phyloP scores from a whole-genome alignment of 108 stramenopile genomes.

The Poteriospumella lacustris region DNA sequence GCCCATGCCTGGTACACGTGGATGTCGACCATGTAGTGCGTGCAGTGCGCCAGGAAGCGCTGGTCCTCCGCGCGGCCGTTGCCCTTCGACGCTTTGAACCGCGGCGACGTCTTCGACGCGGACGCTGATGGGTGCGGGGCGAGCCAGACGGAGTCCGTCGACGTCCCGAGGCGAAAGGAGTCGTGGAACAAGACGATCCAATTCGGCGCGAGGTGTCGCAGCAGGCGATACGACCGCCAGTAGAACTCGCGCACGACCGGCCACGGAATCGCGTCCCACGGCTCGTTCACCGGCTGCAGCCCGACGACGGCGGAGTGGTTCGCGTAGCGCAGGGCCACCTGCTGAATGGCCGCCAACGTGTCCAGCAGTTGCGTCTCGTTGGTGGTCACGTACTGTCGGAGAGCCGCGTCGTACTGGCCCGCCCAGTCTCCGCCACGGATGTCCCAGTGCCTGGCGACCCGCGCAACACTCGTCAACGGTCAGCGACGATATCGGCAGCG shows the following conservation, averaged over 20 bases:
- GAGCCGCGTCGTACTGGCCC: slow-evolving; percentile 65
- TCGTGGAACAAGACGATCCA: slow-evolving; percentile 94
- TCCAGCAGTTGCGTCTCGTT: slow-evolving; percentile 72
- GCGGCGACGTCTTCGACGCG: background rate
- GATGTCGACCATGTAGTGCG: slow-evolving; percentile 76
- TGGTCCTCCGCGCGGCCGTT: slow-evolving; percentile 37
- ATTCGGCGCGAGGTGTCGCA: slow-evolving; percentile 71
- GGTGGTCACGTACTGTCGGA: slow-evolving; percentile 55
- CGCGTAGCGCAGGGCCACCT: slow-evolving; percentile 65
- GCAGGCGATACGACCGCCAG: slow-evolving; percentile 83
- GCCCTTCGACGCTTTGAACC: background rate
- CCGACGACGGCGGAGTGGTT: slow-evolving; percentile 77
- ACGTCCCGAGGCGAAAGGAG: slow-evolving; percentile 79
- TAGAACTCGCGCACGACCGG: slow-evolving; percentile 70
- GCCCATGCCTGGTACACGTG: slow-evolving; percentile 74
- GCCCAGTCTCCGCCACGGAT: slow-evolving; percentile 79
- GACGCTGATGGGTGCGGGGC: slow-evolving; percentile 33
- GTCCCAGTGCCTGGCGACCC: slow-evolving; percentile 75
- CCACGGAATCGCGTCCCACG: slow-evolving; percentile 82
- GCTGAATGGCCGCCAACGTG: slow-evolving; percentile 64
- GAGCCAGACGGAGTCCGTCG: slow-evolving; percentile 75
- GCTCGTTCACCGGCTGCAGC: slow-evolving; percentile 85
- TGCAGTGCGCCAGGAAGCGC: slow-evolving; percentile 46
- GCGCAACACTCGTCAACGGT: too few relatives aligned
- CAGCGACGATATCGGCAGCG: too few relatives aligned